phyloP scores from a whole-genome alignment of 768 basidiomycete genomes.

The Harrya chromipes region DNA sequence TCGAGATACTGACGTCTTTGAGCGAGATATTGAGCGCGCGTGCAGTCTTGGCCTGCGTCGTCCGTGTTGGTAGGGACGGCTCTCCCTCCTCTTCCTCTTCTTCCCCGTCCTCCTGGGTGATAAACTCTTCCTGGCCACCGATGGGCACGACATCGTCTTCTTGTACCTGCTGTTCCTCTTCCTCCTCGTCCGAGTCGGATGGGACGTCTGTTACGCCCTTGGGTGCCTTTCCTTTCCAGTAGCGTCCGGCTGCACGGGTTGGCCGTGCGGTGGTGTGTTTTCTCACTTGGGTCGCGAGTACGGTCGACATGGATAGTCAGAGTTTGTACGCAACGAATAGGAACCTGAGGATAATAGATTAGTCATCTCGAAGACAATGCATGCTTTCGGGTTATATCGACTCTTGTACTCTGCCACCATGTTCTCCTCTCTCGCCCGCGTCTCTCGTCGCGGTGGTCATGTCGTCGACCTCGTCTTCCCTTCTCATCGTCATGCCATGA shows the following conservation, averaged over 20 bases:
- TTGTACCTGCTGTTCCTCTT: slow-evolving; percentile 41
- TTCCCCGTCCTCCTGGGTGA: slow-evolving; percentile 31
- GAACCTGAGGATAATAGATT: slow-evolving; percentile 10
- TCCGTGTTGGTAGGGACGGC: slow-evolving; percentile 36
- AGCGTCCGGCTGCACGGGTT: slow-evolving; percentile 77
- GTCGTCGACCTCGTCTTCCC: slow-evolving; percentile 5
- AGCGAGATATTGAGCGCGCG: slow-evolving; percentile 72
- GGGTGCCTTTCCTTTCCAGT: slow-evolving; percentile 89
- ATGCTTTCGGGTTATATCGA: too few relatives aligned
- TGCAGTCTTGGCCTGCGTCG: slow-evolving; percentile 31
- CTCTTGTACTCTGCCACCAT: slow-evolving; percentile 3
- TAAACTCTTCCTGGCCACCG: slow-evolving; percentile 53
- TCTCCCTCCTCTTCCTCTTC: slow-evolving; percentile 45
- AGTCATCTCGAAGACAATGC: slow-evolving; percentile 13
- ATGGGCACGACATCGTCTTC: slow-evolving; percentile 60
- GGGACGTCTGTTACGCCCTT: slow-evolving; percentile 60
- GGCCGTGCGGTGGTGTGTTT: slow-evolving; percentile 79
- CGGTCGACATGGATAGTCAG: slow-evolving; percentile 26
- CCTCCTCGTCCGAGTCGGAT: slow-evolving; percentile 66
- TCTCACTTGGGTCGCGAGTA: slow-evolving; percentile 38
- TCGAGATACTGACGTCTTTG: slow-evolving; percentile 77
- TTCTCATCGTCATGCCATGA: slow-evolving; percentile 55
- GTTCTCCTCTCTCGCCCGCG: slow-evolving; percentile 19
- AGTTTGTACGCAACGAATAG: slow-evolving; percentile 19
- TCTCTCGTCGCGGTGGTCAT: neutral